phyloP scores from a whole-genome alignment of 1,284 basidiomycete species.

The Cutaneotrichosporon dermatis region DNA sequence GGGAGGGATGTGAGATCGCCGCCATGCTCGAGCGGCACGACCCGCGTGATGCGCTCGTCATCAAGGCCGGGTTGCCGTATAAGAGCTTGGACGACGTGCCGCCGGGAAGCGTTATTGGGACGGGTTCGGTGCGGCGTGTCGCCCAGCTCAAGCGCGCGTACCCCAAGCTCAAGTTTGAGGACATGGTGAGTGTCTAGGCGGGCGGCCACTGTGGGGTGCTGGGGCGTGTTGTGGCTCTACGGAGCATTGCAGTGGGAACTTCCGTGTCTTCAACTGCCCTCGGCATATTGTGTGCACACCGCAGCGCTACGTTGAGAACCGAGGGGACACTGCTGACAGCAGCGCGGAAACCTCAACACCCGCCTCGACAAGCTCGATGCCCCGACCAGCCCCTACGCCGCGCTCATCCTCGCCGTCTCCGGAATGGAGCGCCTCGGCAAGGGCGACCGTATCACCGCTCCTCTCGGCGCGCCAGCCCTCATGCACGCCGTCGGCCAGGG shows the following conservation, averaged over 20 bases:
- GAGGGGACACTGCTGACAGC: neutral
- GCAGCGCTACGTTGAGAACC: too few relatives aligned
- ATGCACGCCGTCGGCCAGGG: conserved; percentile 93
- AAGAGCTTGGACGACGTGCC: conserved; percentile 78
- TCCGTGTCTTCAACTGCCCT: too few relatives aligned
- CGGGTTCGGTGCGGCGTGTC: conserved; percentile 86
- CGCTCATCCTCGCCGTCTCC: conserved; percentile 88
- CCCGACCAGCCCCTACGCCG: conserved; percentile 70
- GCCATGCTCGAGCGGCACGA: conserved; percentile 85
- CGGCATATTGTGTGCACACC: too few relatives aligned
- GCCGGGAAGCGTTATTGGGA: conserved; percentile 83
- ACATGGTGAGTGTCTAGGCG: conserved; percentile 73
- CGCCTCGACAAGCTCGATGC: conserved; percentile 89
- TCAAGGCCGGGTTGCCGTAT: conserved; percentile 71
- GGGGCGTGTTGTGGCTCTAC: too few relatives aligned
- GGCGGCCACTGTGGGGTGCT: too few relatives aligned
- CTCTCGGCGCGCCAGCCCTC: conserved; percentile 68
- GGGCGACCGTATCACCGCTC: conserved; percentile 71
- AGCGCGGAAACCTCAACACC: conserved; percentile 62
- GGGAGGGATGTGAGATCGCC: conserved; percentile 77
- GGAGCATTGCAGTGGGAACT: too few relatives aligned
- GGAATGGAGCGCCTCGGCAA: conserved; percentile 81
- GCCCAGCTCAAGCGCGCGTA: conserved; percentile 82
- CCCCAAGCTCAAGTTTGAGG: conserved; percentile 75
- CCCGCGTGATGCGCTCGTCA: conserved; percentile 82